These are phyloP conservation scores for Penicillium odoratum DNA, from an alignment of 495 filamentous ascomycete genomes.

Conservation along the genomic window DNA sequence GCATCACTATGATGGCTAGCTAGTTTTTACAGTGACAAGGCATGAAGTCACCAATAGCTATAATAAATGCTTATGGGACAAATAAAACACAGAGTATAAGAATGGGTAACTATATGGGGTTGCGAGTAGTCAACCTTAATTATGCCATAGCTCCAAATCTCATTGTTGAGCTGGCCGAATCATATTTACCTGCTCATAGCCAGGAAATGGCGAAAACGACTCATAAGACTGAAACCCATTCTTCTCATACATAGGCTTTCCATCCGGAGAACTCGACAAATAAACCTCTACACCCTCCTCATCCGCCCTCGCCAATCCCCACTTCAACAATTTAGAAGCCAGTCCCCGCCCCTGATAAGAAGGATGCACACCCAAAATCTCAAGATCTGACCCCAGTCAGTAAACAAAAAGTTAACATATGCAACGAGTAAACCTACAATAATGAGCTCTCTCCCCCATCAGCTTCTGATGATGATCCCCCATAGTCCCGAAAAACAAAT, in stretches of 20 bases:
- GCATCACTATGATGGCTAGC: too few relatives aligned
- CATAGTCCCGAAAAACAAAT: too few relatives aligned
- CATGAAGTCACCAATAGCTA: too few relatives aligned
- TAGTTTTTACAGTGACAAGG: too few relatives aligned
- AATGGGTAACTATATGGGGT: too few relatives aligned
- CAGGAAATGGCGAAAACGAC: constrained; percentile 20
- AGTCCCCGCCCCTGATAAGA: constrained; percentile 42
- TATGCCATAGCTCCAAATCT: neutral
- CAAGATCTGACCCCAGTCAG: constrained; percentile 30
- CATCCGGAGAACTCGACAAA: constrained; percentile 33
- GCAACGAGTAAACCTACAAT: constrained; percentile 24
- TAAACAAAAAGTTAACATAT: neutral
- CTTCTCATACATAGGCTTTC: constrained; percentile 34
- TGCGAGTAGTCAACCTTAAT: too few relatives aligned
- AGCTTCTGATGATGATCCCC: too few relatives aligned
- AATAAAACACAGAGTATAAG: too few relatives aligned
- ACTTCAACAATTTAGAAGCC: constrained; percentile 38
- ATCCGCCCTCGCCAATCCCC: constrained; percentile 43
- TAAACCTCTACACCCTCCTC: constrained; percentile 38
- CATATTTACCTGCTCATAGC: constrained; percentile 24
- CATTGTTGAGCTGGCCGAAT: constrained; percentile 16
- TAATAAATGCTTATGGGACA: too few relatives aligned
- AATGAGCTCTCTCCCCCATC: constrained; percentile 13
- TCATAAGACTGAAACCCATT: constrained; percentile 29
- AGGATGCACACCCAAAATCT: constrained; percentile 36